These are phyloP conservation scores for Scutellaria galericulata DNA, from an alignment of 257 asterid genomes.

Conservation along the genomic window DNA sequence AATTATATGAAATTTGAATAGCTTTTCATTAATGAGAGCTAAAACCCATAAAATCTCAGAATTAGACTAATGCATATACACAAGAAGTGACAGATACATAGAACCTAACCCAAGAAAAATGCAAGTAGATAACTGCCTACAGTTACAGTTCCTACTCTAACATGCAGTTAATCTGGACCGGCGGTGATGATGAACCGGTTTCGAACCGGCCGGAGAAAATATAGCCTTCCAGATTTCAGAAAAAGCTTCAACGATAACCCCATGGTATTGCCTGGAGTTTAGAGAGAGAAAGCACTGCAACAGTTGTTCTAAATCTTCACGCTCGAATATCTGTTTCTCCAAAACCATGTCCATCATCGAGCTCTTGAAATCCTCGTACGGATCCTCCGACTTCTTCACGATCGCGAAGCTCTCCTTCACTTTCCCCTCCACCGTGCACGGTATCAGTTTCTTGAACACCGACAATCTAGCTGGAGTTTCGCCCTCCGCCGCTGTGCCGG, in stretches of 20 bases:
- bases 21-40: too few species aligned
- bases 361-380: constrained; percentile 79
- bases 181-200: background rate
- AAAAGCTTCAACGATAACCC: constrained; percentile 66
- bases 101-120: background rate
- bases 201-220: constrained; percentile 36
- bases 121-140: background rate
- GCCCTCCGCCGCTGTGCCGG: constrained; percentile 29
- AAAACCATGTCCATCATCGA: constrained; percentile 93
- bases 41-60: too few species aligned
- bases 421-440: constrained; percentile 71
- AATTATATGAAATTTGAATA: too few species aligned
- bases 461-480: constrained; percentile 75
- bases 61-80: background rate
- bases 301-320: constrained; percentile 70
- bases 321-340: constrained; percentile 83
- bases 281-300: constrained; percentile 78
- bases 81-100: background rate
- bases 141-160: background rate
- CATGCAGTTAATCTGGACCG: background rate
- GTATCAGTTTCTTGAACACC: constrained; percentile 68
- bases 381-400: constrained; percentile 80
- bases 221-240: constrained; percentile 69
- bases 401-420: constrained; percentile 92
- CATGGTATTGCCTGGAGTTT: constrained; percentile 68